These are phyloP conservation scores for Pyrenochaeta sp. DNA, from an alignment of 2,329 filamentous ascomycete species.

Conservation along the genomic window DNA sequence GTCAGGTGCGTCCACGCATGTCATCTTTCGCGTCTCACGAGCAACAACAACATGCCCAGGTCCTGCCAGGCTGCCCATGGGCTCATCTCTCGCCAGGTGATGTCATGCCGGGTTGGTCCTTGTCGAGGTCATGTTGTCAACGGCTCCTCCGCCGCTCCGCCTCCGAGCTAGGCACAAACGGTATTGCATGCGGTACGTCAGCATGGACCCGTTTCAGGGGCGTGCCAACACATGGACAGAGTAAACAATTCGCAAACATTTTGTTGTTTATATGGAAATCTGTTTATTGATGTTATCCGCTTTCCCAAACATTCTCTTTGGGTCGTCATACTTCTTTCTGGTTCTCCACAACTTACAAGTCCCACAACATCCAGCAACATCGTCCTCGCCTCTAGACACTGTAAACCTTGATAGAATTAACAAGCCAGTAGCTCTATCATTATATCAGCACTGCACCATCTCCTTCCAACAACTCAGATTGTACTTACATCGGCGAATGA, in stretches of 20 bases:
- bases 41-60: no score
- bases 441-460: conserved; percentile 13
- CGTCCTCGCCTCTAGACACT: conserved; percentile 29
- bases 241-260: no score
- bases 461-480: accelerated
- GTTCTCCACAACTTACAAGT: neutral
- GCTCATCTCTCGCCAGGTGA: neutral
- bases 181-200: conserved; percentile 1
- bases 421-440: conserved; percentile 45
- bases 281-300: no score
- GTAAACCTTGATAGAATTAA: conserved; percentile 51
- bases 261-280: no score
- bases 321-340: no score
- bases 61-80: neutral
- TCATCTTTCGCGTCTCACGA: conserved; percentile 24
- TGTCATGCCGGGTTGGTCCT: neutral
- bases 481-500: conserved; percentile 45
- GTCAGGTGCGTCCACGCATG: conserved; percentile 19
- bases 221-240: neutral
- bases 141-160: neutral
- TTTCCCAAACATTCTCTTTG: no score
- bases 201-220: neutral
- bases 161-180: conserved; percentile 1
- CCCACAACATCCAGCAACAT: neutral
- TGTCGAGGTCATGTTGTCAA: conserved; percentile 1